Evolutionary conservation across 805 yeast genomes (phyloP), one percentile per base, ranked within the genome.

Genomic region (Wickerhamiella nectarea): DNA sequence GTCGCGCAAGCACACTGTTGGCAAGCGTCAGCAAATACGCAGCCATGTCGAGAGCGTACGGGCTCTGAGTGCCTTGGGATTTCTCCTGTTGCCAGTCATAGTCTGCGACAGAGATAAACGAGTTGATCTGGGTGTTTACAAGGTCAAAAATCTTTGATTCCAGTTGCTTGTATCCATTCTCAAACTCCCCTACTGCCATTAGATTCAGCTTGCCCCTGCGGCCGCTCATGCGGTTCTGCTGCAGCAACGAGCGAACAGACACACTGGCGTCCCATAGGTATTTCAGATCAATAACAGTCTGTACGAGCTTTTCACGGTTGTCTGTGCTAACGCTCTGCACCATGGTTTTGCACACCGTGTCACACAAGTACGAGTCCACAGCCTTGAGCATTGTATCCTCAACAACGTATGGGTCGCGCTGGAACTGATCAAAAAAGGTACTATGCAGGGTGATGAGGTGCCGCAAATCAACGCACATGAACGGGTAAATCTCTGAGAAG

Each of bases 291-390:
- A 91, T 80, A 51, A 83, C 69, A 51, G 84, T 83, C 64, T 91
- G 97, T 0, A 95, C 80, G 21, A 85, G 72, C 51, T 85, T 87
- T 60, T 89, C 97, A 56, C 94, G 82, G 49, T 86, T 81, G 10
- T 79, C 74, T 2, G 86, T 71, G 51, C 75, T 71, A 39, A 80
- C 70, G 48, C 76, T 75, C 11, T 70, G 68, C 45, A 73, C 69
- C 38, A 82, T 73, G 47, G 78, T 74, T 34, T 67, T 67, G 52
- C 84, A 72, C 1, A 89, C 80, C 1, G 82, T 74, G 36, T 73
- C 71, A 15, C 73, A 70, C 48, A 87, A 67, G n/a, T 85, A 72
- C 18, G 64, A 58, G 55, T 91, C 96, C 43, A 86, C 69, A 1
- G 78, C 67, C 8, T 66, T 67, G 11, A 73, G 70, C 40, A 81